Base-by-base conservation (phyloP, 2,329 filamentous ascomycete species). In the Sclerotiophoma versabilis region DNA sequence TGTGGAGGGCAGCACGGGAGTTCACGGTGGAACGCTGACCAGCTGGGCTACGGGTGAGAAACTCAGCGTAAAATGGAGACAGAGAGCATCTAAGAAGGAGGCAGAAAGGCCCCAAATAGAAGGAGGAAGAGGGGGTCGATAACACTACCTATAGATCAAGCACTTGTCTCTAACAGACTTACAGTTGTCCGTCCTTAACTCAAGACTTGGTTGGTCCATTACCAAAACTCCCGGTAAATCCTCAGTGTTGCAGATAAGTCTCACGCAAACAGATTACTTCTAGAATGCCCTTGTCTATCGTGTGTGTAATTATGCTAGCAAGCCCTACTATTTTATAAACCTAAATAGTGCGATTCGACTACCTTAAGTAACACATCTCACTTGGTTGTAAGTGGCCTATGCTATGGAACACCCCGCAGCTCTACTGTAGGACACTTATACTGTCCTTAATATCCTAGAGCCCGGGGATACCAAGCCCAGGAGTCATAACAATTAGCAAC, bases 401-500 rank as follows among this genome's bases (percentile, higher is more conserved):
- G 7, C 29, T n/a, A n/a, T n/a, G n/a, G n/a, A 32, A 4, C 14
- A 6, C 29, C 29, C 12, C 14, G 29, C 12, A 32, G 29, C 29
- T 8, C 29, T 11, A 45, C 27, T 45, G 17, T 23, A 33, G 41
- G 17, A 45, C 41, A 45, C 41, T 34, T 22, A 25, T 23, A n/a
- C 20, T 26, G 17, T 26, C 30, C 42, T 45, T 20, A 45, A 45
- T 45, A 45, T 14, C 42, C 42, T 34, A 45, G 27, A 45, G 29
- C 19, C 22, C 30, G 42, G 42, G 42, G 29, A 17, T 45, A 45
- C 42, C 29, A 45, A 45, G 29, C 30, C 42, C 30, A 36, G 19
- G 11, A 33, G n/a, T 45, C 30, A 45, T 45, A 45, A 34, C 10
- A 45, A 12, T 45, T 20, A 36, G 15, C 42, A 17, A 36, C n/a